A percentile compares a stretch with the other conserved stretches of the same genome.
phyloP scores from a whole-genome alignment of 345 rosid species.

The Hypericum androsaemum region DNA sequence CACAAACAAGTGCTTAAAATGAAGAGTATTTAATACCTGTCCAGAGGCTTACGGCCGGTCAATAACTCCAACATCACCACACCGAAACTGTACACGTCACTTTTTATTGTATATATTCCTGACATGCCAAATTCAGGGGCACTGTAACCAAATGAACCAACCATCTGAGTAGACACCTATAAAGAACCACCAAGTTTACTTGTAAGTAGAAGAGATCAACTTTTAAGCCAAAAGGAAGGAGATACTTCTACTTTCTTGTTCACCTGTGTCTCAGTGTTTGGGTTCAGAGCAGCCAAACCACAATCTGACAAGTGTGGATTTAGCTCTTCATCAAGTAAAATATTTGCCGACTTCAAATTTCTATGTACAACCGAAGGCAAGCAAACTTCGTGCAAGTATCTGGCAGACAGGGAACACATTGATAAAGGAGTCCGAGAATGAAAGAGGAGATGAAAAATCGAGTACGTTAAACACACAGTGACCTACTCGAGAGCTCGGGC shows the following conservation, averaged over 20 bases:
- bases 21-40: constrained; percentile 45
- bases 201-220: neutral
- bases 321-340: constrained; percentile 89
- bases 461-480: constrained; percentile 9
- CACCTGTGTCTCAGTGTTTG: constrained; percentile 94
- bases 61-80: constrained; percentile 96
- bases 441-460: constrained; percentile 3
- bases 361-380: constrained; percentile 95
- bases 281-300: constrained; percentile 90
- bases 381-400: constrained; percentile 98
- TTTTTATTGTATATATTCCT: constrained; percentile 86
- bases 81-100: constrained; percentile 98
- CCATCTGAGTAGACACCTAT: constrained; percentile 89
- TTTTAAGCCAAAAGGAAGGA: neutral
- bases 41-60: constrained; percentile 96
- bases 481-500: constrained; percentile 98
- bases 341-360: constrained; percentile 95
- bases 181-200: constrained; percentile 1
- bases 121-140: constrained; percentile 98
- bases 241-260: neutral
- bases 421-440: constrained; percentile 10
- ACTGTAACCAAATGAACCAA: constrained; percentile 96
- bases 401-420: constrained; percentile 21
- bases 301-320: constrained; percentile 92
- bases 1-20: neutral